phyloP scores from a whole-genome alignment of 352 stramenopile genomes.

The Pythium sp. region DNA sequence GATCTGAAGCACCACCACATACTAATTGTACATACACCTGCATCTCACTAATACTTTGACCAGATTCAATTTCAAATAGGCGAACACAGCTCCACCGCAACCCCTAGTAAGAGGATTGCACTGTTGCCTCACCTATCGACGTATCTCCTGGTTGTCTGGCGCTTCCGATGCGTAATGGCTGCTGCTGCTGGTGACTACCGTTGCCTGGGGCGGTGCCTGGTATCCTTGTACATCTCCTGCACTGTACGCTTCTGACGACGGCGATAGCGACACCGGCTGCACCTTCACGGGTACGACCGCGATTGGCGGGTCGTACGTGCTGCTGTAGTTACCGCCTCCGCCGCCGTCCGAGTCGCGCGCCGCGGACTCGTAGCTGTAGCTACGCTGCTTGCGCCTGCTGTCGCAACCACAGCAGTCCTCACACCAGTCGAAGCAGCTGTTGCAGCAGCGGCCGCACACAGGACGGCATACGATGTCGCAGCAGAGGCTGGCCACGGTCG shows the following conservation, averaged over 20 bases:
- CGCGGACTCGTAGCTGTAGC: slow-evolving; percentile 12
- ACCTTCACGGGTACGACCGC: slow-evolving; percentile 8
- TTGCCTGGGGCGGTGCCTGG: neutral
- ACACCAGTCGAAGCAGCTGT: slow-evolving; percentile 13
- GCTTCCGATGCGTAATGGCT: neutral
- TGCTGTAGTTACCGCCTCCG: neutral
- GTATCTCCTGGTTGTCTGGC: slow-evolving; percentile 8
- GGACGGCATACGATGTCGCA: slow-evolving; percentile 15
- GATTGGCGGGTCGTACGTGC: slow-evolving; percentile 1
- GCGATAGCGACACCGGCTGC: neutral
- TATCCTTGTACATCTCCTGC: neutral
- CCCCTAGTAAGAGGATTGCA: neutral
- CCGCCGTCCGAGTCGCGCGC: neutral
- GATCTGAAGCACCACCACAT: no score
- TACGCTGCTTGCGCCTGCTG: slow-evolving; percentile 4
- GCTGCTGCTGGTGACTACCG: neutral
- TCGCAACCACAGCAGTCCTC: slow-evolving; percentile 11
- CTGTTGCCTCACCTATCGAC: neutral
- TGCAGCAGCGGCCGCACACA: slow-evolving; percentile 13
- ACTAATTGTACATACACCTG: no score
- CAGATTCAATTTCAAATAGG: neutral
- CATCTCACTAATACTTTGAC: no score
- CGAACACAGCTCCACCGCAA: neutral
- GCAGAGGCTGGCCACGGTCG: slow-evolving; percentile 7
- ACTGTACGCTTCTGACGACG: slow-evolving; percentile 1